Base-by-base conservation (phyloP, 139 green algal genomes). In the Asterochloris sp. region DNA sequence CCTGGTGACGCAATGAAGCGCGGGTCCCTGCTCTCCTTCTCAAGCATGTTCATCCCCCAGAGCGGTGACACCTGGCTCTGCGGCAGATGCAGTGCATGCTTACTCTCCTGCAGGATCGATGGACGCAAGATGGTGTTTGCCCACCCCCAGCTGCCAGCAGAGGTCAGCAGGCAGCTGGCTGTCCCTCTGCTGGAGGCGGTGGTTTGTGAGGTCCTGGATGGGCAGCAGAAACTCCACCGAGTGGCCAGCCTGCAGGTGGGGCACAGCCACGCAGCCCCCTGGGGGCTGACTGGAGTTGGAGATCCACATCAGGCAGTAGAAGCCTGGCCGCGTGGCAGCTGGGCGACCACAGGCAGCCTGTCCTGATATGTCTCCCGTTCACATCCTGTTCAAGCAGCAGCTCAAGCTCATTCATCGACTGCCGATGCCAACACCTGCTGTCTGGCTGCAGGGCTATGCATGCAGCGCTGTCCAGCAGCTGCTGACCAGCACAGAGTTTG, bases 71-170 rank as follows among this genome's bases (percentile, higher is more conserved):
- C 66, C 66, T 71, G 21, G 9, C 66, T 71, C 66, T 71, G 17
- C 19, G 2, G 4, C 66, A 71, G 17, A 1, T 23, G 17, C 19
- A 71, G 62, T 21, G 16, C 6, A 17, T n/a, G 21, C 15, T 64
- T 16, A 21, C 62, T 10, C 61, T 91, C 38, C 83, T 73, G 86
- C 38, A 86, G 90, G 38, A 79, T 93, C 73, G 89, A 93, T 78
- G 76, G 84, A 10, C 15, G 66, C 26, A 77, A 68, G 11, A 66
- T 93, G 21, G 76, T 83, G 11, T 80, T 92, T 54, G 87, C 83
- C 62, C 88, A 92, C 63, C 89, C 89, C 0, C 62, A 87, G 62
- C 73, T 90, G 62, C 62, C 78, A 15, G n/a, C 67, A 12, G 82
- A 81, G 12, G 69, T 88, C 29, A 84, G 77, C 27, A 67, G 23